Percentiles rank a stretch among this genome's conserved stretches.
Evolutionary conservation across 1,139 yeast species (phyloP).

Genomic region (Candida buenavistaensis): DNA sequence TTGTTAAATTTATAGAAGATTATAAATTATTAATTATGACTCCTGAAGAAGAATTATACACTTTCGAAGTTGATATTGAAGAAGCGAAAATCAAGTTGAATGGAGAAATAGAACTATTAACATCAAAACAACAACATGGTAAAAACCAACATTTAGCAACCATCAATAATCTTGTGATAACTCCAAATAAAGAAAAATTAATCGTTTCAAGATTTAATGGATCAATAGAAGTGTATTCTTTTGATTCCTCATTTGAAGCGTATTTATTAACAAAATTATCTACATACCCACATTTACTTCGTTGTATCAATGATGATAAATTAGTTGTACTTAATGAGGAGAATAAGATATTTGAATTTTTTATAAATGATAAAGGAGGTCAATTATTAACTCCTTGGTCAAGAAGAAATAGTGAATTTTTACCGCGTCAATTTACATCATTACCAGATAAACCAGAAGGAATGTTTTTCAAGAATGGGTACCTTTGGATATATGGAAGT

Average conservation of each 20-base stretch:
- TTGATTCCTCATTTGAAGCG: conserved; percentile 13
- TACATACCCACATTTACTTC: conserved; percentile 61
- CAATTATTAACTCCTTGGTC: conserved; percentile 75
- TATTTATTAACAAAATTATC: conserved; percentile 51
- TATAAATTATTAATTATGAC: conserved; percentile 55
- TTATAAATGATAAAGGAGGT: conserved; percentile 26
- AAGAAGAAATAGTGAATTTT: conserved; percentile 65
- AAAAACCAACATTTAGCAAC: conserved; percentile 38
- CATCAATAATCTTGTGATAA: conserved; percentile 52
- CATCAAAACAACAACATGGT: conserved; percentile 16
- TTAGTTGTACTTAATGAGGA: conserved; percentile 72
- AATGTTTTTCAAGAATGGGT: conserved; percentile 46
- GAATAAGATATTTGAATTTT: conserved; percentile 70
- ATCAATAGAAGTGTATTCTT: conserved; percentile 53
- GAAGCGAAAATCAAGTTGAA: conserved; percentile 26
- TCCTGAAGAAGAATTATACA: conserved; percentile 63
- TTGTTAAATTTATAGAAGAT: conserved; percentile 46
- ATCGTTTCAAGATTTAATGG: conserved; percentile 68
- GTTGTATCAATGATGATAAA: conserved; percentile 52
- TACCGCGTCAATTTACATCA: conserved; percentile 65
- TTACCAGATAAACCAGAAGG: conserved; percentile 76
- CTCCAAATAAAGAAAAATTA: conserved; percentile 42
- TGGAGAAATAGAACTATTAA: conserved; percentile 44
- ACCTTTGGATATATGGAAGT: conserved; percentile 85
- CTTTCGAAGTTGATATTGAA: conserved; percentile 40